Evolutionary conservation across 495 filamentous ascomycete genomes (phyloP), one percentile per base, ranked within the genome.

Genomic region (Penicillium desertorum): DNA sequence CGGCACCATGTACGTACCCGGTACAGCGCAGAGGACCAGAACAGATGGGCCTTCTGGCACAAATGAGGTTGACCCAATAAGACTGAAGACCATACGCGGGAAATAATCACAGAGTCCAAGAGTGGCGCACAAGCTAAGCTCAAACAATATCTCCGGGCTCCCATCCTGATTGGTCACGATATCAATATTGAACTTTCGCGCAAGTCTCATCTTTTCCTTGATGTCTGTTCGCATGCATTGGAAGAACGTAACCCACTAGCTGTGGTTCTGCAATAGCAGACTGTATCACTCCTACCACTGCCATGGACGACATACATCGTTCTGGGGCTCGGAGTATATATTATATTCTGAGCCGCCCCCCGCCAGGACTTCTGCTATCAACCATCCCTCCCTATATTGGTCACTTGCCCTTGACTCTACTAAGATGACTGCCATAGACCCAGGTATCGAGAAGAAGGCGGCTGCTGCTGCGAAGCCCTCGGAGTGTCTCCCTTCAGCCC

Each of bases 371-470:
- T n/a, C n/a, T n/a, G n/a, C n/a, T n/a, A n/a, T n/a, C n/a, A n/a
- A n/a, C n/a, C n/a, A n/a, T n/a, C n/a, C n/a, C n/a, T n/a, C n/a
- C n/a, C n/a, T n/a, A n/a, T 7, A 12, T 36, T 3, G 32, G 16
- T 36, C 14, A 4, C 4, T 36, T 36, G 14, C 16, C 12, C 16
- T 36, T 2, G 5, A 46, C n/a, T 22, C 22, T 4, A 30, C 12
- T n/a, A 66, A 37, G 14, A 66, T 66, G 63, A 51, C 58, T 27
- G 57, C 53, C n/a, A 51, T 48, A 3, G 63, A 66, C 8, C 43
- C 34, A 42, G 63, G 63, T 4, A 17, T 57, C 19, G 63, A 66
- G 55, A 66, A 66, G 48, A 66, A 63, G 36, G 47, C 27, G 4
- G 36, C 23, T 8, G 23, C 48, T n/a, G 39, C 51, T 19, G 55